Base-by-base conservation (phyloP, 1,284 basidiomycete species). In the Porodaedalea pini region DNA sequence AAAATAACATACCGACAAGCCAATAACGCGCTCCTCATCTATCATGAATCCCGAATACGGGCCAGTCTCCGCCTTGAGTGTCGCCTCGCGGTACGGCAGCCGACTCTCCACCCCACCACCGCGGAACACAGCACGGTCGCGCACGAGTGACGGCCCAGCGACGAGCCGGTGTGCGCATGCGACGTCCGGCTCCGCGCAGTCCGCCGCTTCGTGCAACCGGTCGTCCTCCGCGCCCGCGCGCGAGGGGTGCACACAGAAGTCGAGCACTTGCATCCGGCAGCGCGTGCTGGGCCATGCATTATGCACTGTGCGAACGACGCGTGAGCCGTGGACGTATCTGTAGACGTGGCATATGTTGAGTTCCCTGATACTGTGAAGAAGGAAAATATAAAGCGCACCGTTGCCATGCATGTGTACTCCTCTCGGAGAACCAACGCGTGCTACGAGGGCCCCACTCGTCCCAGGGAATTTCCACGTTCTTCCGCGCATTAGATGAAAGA, bases 291-390 rank as follows among this genome's bases (percentile, higher is more conserved):
- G 25, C 52, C 43, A 52, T 10, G 66, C 61, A 1, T 41, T 54
- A 19, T 51, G 41, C 21, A 51, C n/a, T 0, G 70, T 65, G 32
- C 73, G 63, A 13, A 76, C 71, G 10, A 78, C 66, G 2, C 77
- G 72, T 41, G 71, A 64, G 2, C 78, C 79, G 17, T 81, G 76
- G 0, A 78, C 74, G 39, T 79, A 79, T 54, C 78, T 79, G 52
- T 3, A 3, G 27, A 43, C 2, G 23, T 17, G 32, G n/a, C n/a
- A 34, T 23, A 39, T 40, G 21, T 15, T 41, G 23, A 50, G 8
- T 25, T 34, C 34, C 19, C 19, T 5, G 25, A 15, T 17, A 27
- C 44, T 32, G 43, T 4, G 49, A 7, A 23, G 31, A 19, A 10
- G 7, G 15, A 23, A 39, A 19, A 25, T 27, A 13, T 23, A 25